Percentiles rank a stretch among this genome's conserved stretches.
phyloP scores from a whole-genome alignment of 352 stramenopile genomes.

The Pythium apleroticum region DNA sequence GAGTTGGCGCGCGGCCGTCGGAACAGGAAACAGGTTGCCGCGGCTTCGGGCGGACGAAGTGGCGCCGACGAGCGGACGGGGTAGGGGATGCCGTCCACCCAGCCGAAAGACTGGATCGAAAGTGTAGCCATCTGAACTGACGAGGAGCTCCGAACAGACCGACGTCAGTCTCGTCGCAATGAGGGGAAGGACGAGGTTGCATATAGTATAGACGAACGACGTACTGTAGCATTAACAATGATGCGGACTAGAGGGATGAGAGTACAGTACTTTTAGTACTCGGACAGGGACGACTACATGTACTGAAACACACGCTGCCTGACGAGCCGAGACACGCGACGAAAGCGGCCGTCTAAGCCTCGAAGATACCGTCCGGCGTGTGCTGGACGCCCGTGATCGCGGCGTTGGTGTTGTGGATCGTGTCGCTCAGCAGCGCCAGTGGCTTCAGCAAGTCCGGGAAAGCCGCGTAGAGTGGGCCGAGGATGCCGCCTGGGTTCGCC shows the following conservation, averaged over 20 bases:
- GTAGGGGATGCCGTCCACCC: neutral
- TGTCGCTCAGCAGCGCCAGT: conserved; percentile 3
- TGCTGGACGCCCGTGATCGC: conserved; percentile 2
- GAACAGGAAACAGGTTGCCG: neutral
- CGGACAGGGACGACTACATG: no score
- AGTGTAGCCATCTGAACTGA: conserved; percentile 5
- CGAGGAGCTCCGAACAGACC: neutral
- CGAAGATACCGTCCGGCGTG: conserved; percentile 6
- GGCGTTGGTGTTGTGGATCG: conserved; percentile 7
- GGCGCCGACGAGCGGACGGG: neutral
- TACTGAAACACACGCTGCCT: no score
- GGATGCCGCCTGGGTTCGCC: conserved; percentile 1
- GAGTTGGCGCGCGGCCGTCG: conserved; percentile 7
- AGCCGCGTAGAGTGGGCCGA: conserved; percentile 5
- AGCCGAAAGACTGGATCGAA: neutral
- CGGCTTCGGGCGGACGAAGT: neutral
- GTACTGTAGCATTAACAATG: no score
- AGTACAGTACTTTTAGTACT: neutral
- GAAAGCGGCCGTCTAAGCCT: no score
- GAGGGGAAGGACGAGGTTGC: no score
- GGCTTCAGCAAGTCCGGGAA: conserved; percentile 1
- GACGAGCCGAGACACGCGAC: no score
- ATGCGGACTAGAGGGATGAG: no score
- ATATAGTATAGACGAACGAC: no score
- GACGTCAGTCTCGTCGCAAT: neutral